A percentile compares a stretch with the other conserved stretches of the same genome.
These are phyloP conservation scores for Naganishia cerealis DNA, from an alignment of 1,284 basidiomycete genomes.

Conservation along the genomic window DNA sequence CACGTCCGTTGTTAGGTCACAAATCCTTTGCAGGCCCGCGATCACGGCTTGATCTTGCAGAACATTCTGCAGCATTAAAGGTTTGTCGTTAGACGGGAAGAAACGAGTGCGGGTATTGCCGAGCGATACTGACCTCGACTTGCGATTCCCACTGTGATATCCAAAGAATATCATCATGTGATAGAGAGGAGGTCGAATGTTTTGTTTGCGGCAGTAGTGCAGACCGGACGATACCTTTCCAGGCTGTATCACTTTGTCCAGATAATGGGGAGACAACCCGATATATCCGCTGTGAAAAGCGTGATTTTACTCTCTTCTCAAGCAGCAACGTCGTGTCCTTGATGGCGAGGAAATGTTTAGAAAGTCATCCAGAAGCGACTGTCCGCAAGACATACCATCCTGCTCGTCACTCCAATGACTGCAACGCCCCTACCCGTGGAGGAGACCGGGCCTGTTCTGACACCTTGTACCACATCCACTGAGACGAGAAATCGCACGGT, in stretches of 20 bases:
- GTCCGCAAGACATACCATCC: slow-evolving; percentile 58
- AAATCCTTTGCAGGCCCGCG: slow-evolving; percentile 58
- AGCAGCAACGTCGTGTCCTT: slow-evolving; percentile 80
- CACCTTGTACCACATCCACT: slow-evolving; percentile 58
- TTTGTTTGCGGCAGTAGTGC: slow-evolving; percentile 52
- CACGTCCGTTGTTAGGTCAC: slow-evolving; percentile 68
- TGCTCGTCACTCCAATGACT: slow-evolving; percentile 76
- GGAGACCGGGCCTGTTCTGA: slow-evolving; percentile 51
- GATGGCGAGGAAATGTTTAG: neutral
- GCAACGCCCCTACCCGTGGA: slow-evolving; percentile 63
- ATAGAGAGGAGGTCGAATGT: slow-evolving; percentile 35
- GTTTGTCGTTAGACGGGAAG: neutral
- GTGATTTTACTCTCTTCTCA: slow-evolving; percentile 91
- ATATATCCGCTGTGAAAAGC: slow-evolving; percentile 86
- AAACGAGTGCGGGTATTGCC: slow-evolving; percentile 15
- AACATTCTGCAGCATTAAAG: slow-evolving; percentile 40
- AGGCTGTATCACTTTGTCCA: slow-evolving; percentile 47
- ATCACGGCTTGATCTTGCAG: slow-evolving; percentile 43
- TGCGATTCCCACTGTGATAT: slow-evolving; percentile 61
- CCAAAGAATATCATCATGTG: slow-evolving; percentile 57
- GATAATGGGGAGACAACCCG: slow-evolving; percentile 67
- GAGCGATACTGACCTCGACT: slow-evolving; percentile 58
- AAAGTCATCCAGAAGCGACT: neutral
- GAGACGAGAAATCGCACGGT: slow-evolving; percentile 14
- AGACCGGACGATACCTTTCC: slow-evolving; percentile 59